Evolutionary conservation across 164 flowering plant species (phyloP), one percentile per base, ranked within the genome.

Genomic region (Chloranthus sessilifolius): DNA sequence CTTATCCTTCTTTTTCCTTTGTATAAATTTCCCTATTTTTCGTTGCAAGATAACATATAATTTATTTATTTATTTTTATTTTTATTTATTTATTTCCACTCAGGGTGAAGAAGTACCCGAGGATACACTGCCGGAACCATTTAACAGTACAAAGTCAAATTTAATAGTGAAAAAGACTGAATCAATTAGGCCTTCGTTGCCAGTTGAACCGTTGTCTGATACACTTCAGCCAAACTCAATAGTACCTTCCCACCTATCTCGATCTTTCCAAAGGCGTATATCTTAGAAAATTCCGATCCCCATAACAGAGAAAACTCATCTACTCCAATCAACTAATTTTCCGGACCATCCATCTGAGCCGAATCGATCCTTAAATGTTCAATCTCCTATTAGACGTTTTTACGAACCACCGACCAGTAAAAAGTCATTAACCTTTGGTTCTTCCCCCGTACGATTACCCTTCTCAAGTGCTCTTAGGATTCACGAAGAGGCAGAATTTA

Each of bases 91-190:
- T n/a, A n/a, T n/a, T n/a, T n/a, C n/a, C n/a, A n/a, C n/a, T 37
- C 74, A 89, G 90, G 90, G 61, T 1, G 77, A 68, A 44, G 87
- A 82, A 10, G 50, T 88, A 66, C 91, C 96, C 15, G 77, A 74
- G 63, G 92, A 58, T 52, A 29, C 45, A 22, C 62, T 78, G 7
- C 89, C 91, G 12, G 78, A 65, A 51, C 83, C 83, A 41, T 80
- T 78, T 48, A 66, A 67, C 45, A 52, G 25, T 39, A 47, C 51
- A 34, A 70, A 64, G 25, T 44, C 62, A 39, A 34, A 51, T n/a
- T 7, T 21, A 14, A 14, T 48, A n/a, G 25, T 53, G 6, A 60
- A n/a, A 26, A 57, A 34, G 4, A 31, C 7, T 4, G 39, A 42
- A 25, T 19, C 30, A 23, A 22, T 44, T 11, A 24, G 14, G 22